Base-by-base conservation (phyloP, 345 rosid genomes). In the Lenwebbia sp. region DNA sequence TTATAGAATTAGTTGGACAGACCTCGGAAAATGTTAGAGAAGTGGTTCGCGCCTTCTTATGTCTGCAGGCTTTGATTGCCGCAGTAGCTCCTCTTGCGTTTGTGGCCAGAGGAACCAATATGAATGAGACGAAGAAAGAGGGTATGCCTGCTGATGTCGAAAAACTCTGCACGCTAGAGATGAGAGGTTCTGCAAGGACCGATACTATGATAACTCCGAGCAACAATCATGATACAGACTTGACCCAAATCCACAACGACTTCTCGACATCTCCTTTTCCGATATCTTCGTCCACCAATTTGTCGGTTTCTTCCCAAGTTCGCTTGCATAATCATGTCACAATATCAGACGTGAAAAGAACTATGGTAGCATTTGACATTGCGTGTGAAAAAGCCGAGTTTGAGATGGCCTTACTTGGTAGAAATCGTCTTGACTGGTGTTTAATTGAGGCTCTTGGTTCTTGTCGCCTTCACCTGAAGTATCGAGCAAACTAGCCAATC, bases 21-120 rank as follows among this genome's bases (percentile, higher is more conserved):
- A 91, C 93, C 90, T 89, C 90, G 11, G 91, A 92, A 65, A 90
- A 87, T 9, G 91, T 87, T 25, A 87, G 85, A 26, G 91, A 92
- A 58, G 93, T 86, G 33, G 90, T 86, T 54, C 84, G 81, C 50
- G 88, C 84, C 62, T 89, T 91, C 89, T 89, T 92, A 4, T 84
- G 82, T 76, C 89, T 85, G 7, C 87, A 89, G 2, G 83, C 89
- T 25, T 76, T 74, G 41, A 92, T 82, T 7, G 88, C 88, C 0
- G 92, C 84, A n/a, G 83, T 84, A 4, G 88, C 90, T 26, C 84
- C 90, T 84, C 91, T 89, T 7, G 88, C 89, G 76, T 89, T 92
- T 11, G 88, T 87, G 23, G 93, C 93, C 40, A 89, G 56, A 4
- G 91, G 92, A 56, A 92, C 88, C 56, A 90, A 25, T 4, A 92